Evolutionary conservation across 495 filamentous ascomycete genomes (phyloP).

Genomic region (Platismatia glauca): DNA sequence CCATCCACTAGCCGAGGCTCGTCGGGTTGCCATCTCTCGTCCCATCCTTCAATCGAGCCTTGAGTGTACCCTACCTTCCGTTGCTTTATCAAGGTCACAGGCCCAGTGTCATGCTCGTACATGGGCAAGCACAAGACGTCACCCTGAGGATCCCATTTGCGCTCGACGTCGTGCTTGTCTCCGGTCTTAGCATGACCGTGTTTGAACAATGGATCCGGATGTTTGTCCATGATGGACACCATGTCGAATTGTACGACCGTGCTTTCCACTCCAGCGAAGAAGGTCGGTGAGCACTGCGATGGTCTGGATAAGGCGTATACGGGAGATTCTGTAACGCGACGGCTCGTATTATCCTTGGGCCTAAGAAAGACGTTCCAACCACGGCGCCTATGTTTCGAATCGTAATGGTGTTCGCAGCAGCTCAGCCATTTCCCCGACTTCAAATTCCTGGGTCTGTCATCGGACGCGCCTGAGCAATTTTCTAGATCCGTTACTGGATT

Average conservation of each 20-base stretch:
- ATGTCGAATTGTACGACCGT: constrained; percentile 47
- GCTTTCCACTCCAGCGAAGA: constrained; percentile 51
- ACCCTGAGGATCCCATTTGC: constrained; percentile 17
- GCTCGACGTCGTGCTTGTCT: constrained; percentile 5
- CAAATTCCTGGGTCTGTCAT: neutral
- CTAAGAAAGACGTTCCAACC: constrained; percentile 22
- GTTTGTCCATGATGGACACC: constrained; percentile 30
- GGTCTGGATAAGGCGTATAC: constrained; percentile 53
- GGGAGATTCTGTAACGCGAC: constrained; percentile 34
- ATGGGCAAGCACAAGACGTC: constrained; percentile 15
- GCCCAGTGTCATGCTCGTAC: constrained; percentile 16
- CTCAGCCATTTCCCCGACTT: neutral
- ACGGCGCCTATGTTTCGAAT: neutral
- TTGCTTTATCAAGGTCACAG: constrained; percentile 18
- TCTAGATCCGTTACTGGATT: constrained; percentile 6
- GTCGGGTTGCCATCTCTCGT: constrained; percentile 15
- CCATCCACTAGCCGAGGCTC: neutral
- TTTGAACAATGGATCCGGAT: constrained; percentile 19
- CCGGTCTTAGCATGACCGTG: neutral
- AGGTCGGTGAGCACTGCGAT: constrained; percentile 43
- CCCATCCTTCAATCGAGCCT: constrained; percentile 18
- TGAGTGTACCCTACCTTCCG: constrained; percentile 8
- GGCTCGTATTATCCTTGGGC: constrained; percentile 17
- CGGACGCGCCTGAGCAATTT: neutral
- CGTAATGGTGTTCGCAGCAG: constrained; percentile 2